Evolutionary conservation across 148 eudicot species (phyloP).

Genomic region (Polygonum aviculare): DNA sequence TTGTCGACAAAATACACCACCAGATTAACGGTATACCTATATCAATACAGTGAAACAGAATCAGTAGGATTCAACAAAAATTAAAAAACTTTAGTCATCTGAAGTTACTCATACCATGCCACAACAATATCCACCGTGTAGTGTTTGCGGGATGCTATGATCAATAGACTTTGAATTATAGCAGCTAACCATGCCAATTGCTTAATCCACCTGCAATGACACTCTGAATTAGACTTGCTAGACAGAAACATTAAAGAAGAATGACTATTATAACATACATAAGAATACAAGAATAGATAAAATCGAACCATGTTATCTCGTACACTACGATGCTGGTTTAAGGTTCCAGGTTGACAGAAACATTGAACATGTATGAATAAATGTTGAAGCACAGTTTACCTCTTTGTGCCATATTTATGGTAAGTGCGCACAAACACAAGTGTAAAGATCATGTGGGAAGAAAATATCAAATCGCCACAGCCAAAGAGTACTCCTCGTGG

Average conservation of each 20-base stretch:
- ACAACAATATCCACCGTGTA: conserved; percentile 90
- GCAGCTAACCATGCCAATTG: conserved; percentile 75
- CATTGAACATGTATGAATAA: not conserved
- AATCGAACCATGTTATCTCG: not conserved
- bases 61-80: not conserved
- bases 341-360: not conserved
- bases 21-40: conserved; percentile 93
- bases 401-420: conserved; percentile 77
- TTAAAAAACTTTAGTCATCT: not conserved
- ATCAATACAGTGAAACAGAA: conserved; percentile 3
- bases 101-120: conserved; percentile 50
- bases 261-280: not conserved
- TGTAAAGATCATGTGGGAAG: conserved; percentile 96
- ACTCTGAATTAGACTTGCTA: not conserved
- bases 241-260: not conserved
- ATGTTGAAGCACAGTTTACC: conserved; percentile 31
- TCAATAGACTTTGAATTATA: conserved; percentile 77
- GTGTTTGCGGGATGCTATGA: conserved; percentile 94
- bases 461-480: conserved; percentile 97
- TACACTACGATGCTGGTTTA: not conserved
- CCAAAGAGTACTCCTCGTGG: conserved; percentile 79
- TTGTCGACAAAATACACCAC: conserved; percentile 83
- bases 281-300: not conserved
- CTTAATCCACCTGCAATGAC: conserved; percentile 57
- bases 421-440: conserved; percentile 86